Evolutionary conservation across 1,284 basidiomycete species (phyloP), one percentile per base, ranked within the genome.

Genomic region (Prillingera fragicola): DNA sequence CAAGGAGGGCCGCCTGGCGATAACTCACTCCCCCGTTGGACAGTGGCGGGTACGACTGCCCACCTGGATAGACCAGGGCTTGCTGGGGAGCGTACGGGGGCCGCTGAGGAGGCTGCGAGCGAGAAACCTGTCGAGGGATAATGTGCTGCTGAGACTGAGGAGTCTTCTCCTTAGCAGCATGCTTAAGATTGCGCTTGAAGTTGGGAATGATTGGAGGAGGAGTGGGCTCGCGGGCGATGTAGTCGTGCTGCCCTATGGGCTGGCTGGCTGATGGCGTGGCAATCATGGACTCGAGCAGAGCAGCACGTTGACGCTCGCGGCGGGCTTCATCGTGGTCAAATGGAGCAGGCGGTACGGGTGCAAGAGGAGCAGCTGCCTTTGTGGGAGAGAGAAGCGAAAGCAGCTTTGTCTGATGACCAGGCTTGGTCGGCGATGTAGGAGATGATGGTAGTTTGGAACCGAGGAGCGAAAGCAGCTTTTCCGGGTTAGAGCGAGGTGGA

Each of bases 1-100:
- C 48, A 10, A 50, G 43, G 18, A 50, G 43, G 5, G 38, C 43
- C 17, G 42, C 42, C 35, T 50, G 48, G 39, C 45, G 48, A 21
- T 45, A 39, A 29, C 36, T 43, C 10, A 29, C 29, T n/a, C n/a
- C n/a, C 14, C 14, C 21, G 15, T 38, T 22, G 24, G 36, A 24
- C 36, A 8, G 8, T 8, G 17, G 9, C 14, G 32, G 32, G n/a
- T 10, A 8, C 8, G 32, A 25, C 25, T 38, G 36, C 15, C 14
- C 36, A 14, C 8, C 14, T 10, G 14, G 25, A n/a, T 18, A 25
- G 9, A 27, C 18, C 3, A n/a, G 8, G 2, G 15, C 13, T 12
- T 17, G 23, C 25, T 38, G 21, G 15, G 22, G 36, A 12, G 15
- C 13, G 5, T 8, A n/a, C 36, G 14, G 15, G 8, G 36, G 36